A percentile compares a stretch with the other conserved stretches of the same genome.
These are phyloP conservation scores for Vitis rotundifolia DNA, from an alignment of 164 flowering plant genomes.

Conservation along the genomic window DNA sequence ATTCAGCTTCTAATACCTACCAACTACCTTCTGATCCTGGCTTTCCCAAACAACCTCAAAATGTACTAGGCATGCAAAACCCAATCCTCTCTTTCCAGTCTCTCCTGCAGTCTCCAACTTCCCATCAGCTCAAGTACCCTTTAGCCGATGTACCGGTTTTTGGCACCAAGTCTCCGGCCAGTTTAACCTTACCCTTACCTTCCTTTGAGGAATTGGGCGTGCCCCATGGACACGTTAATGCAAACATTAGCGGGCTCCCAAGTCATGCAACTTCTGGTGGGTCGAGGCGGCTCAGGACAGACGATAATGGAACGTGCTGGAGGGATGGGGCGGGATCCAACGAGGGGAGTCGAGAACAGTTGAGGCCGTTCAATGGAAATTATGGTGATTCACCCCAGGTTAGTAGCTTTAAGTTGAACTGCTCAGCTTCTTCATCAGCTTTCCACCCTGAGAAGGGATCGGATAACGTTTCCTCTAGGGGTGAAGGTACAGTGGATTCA, in stretches of 20 bases:
- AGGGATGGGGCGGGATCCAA: slow-evolving; percentile 14
- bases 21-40: slow-evolving; percentile 31
- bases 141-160: background rate
- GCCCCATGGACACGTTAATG: slow-evolving; percentile 8
- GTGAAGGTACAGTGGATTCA: slow-evolving; percentile 58
- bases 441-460: slow-evolving; percentile 39
- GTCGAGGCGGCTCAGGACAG: background rate
- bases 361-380: slow-evolving; percentile 31
- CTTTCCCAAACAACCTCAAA: slow-evolving; percentile 24
- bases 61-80: slow-evolving; percentile 36
- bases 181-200: background rate
- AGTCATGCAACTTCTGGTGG: slow-evolving; percentile 18
- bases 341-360: slow-evolving; percentile 15
- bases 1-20: slow-evolving; percentile 19
- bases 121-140: background rate
- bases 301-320: slow-evolving; percentile 13
- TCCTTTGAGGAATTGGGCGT: slow-evolving; percentile 14
- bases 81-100: slow-evolving; percentile 45
- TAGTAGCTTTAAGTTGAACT: slow-evolving; percentile 37
- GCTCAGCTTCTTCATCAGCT: slow-evolving; percentile 27
- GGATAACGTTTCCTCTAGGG: slow-evolving; percentile 45
- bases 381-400: slow-evolving; percentile 10
- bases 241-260: slow-evolving; percentile 19
- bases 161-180: slow-evolving; percentile 5
- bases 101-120: slow-evolving; percentile 13